phyloP scores from a whole-genome alignment of 73 alveolate species.

The Symbiodinium natans region DNA sequence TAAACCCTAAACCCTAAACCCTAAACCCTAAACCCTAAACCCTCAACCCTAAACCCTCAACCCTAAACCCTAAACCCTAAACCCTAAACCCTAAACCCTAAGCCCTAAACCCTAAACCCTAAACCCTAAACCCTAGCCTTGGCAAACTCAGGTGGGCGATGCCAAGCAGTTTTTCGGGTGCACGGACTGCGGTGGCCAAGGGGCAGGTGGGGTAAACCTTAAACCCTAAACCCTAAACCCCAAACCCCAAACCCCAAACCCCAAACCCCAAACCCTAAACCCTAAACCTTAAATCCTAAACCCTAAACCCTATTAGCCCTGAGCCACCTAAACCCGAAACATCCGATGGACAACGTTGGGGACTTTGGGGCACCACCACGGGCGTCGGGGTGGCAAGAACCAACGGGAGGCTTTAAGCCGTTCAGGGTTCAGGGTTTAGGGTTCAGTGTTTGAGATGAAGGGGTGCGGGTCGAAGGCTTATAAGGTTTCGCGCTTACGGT shows the following conservation, averaged over 20 bases:
- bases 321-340: background rate
- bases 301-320: too few relatives aligned
- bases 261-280: too few relatives aligned
- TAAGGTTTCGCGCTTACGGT: background rate
- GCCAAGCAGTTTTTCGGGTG: slow-evolving; percentile 80
- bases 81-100: background rate
- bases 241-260: too few relatives aligned
- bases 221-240: too few relatives aligned
- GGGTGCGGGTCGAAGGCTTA: background rate
- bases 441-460: background rate
- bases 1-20: too few relatives aligned
- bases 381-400: too few relatives aligned
- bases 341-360: background rate
- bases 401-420: too few relatives aligned
- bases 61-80: background rate
- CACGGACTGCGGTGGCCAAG: slow-evolving; percentile 39
- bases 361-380: background rate
- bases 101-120: background rate
- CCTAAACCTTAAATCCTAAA: too few relatives aligned
- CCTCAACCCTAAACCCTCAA: too few relatives aligned
- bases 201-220: slow-evolving; percentile 12
- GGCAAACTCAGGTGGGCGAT: slow-evolving; percentile 61
- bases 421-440: background rate
- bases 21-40: too few relatives aligned
- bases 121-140: too few relatives aligned